These are phyloP conservation scores for Macadamia tetraphylla DNA, from an alignment of 164 flowering plant genomes.

Conservation along the genomic window DNA sequence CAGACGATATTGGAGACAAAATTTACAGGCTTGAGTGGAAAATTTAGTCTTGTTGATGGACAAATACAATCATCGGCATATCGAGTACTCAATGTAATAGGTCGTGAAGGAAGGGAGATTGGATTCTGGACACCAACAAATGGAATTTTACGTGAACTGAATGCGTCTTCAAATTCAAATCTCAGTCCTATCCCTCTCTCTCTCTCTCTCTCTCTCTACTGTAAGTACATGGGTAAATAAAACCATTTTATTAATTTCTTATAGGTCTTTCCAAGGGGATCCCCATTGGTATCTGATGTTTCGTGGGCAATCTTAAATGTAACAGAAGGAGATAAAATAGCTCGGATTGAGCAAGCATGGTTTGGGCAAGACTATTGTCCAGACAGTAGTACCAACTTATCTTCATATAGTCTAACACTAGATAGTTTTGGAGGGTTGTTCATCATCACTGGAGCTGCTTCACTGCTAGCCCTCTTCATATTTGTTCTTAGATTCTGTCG, in stretches of 20 bases:
- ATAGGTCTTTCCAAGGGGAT: conserved; percentile 9
- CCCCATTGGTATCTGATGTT: conserved; percentile 13
- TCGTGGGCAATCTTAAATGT: conserved; percentile 16
- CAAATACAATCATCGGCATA: no score
- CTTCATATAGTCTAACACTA: conserved; percentile 9
- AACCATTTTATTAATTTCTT: not conserved
- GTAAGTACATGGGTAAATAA: not conserved
- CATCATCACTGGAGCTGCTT: conserved; percentile 14
- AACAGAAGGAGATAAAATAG: conserved; percentile 6
- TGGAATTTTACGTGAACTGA: not conserved
- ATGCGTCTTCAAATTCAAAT: not conserved
- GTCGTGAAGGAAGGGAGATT: no score
- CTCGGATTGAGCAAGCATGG: conserved; percentile 9
- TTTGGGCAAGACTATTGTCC: conserved; percentile 4
- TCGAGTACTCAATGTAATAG: no score
- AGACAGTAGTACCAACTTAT: not conserved
- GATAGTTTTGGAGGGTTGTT: conserved; percentile 21
- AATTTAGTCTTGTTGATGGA: no score
- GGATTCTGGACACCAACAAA: no score
- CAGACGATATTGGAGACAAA: no score
- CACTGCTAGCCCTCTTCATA: conserved; percentile 8
- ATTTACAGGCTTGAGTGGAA: no score
- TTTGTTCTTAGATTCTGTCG: not conserved
- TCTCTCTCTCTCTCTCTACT: no score
- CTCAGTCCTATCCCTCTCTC: not conserved